These are phyloP conservation scores for Apiospora hydei DNA, from an alignment of 2,329 filamentous ascomycete genomes.

Conservation along the genomic window DNA sequence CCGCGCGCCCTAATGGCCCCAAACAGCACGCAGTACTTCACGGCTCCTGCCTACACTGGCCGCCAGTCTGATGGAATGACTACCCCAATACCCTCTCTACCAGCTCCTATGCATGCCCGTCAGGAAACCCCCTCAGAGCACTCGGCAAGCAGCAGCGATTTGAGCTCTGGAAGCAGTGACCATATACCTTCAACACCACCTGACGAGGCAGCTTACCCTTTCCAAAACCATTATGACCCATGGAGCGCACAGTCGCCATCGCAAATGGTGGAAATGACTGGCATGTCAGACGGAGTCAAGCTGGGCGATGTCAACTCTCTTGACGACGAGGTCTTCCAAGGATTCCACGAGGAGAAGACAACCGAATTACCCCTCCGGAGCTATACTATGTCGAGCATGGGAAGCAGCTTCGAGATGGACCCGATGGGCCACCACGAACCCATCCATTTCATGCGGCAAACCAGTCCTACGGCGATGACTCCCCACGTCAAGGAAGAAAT, in stretches of 20 bases:
- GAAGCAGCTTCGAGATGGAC: slow-evolving; percentile 35
- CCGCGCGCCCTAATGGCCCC: background rate
- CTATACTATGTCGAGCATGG: slow-evolving; percentile 45
- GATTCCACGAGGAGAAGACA: slow-evolving; percentile 40
- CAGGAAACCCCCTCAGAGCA: slow-evolving; percentile 48
- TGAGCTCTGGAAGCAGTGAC: slow-evolving; percentile 51
- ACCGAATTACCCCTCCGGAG: slow-evolving; percentile 37
- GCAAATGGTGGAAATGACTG: slow-evolving; percentile 40
- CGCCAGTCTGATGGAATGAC: slow-evolving; percentile 27
- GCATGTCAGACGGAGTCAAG: slow-evolving; percentile 44
- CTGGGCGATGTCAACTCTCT: slow-evolving; percentile 43
- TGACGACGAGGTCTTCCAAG: slow-evolving; percentile 39
- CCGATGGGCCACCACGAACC: slow-evolving; percentile 31
- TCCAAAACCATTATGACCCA: slow-evolving; percentile 34
- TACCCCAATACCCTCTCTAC: slow-evolving; percentile 30
- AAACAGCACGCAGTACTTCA: background rate
- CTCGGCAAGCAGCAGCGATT: slow-evolving; percentile 46
- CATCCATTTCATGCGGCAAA: slow-evolving; percentile 30
- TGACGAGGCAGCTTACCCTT: slow-evolving; percentile 42
- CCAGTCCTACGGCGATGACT: slow-evolving; percentile 39
- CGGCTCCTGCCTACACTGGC: background rate
- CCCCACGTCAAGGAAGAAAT: slow-evolving; percentile 39
- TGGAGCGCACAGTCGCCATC: slow-evolving; percentile 32
- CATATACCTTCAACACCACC: slow-evolving; percentile 48
- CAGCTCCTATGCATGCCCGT: slow-evolving; percentile 35